Percentiles rank a stretch among this genome's conserved stretches.
Conservation (phyloP, 2,329 filamentous ascomycete genomes). For the Juglanconis juglandina region DNA sequence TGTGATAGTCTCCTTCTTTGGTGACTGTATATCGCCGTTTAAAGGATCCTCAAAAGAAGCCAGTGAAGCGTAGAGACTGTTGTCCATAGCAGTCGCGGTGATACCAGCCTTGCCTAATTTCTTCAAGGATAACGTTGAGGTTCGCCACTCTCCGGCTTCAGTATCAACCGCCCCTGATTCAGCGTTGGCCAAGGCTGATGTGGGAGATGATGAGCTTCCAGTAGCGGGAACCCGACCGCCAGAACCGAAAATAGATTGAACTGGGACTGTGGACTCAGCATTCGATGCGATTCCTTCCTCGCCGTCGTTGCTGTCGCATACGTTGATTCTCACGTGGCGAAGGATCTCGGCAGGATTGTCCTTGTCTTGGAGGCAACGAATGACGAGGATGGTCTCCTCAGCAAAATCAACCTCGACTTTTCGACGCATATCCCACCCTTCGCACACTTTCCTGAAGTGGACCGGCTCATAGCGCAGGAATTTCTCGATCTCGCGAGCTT, state of each 20-base stretch:
- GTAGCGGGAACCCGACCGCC: neutral
- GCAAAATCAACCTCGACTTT: constrained; percentile 86
- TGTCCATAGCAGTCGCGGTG: constrained; percentile 68
- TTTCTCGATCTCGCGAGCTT: constrained; percentile 77
- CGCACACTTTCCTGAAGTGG: constrained; percentile 73
- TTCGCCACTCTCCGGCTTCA: constrained; percentile 60
- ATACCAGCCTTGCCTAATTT: constrained; percentile 59
- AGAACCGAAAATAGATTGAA: constrained; percentile 14
- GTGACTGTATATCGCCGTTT: constrained; percentile 42
- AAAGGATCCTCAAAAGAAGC: constrained; percentile 77
- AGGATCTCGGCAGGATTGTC: constrained; percentile 41
- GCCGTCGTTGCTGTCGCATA: constrained; percentile 5
- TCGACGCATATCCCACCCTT: constrained; percentile 90
- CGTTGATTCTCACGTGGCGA: constrained; percentile 40
- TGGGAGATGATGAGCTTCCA: neutral
- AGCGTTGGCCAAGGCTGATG: neutral
- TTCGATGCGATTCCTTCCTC: neutral
- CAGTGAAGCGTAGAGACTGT: constrained; percentile 67
- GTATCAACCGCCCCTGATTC: neutral
- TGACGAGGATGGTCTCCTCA: constrained; percentile 70
- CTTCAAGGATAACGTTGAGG: constrained; percentile 59
- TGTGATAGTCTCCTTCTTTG: constrained; percentile 34
- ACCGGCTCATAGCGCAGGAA: constrained; percentile 70
- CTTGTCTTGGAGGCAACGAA: constrained; percentile 69
- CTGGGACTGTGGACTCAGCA: neutral